Conservation (phyloP, 2,329 filamentous ascomycete genomes). For the Verruconis gallopava region DNA sequence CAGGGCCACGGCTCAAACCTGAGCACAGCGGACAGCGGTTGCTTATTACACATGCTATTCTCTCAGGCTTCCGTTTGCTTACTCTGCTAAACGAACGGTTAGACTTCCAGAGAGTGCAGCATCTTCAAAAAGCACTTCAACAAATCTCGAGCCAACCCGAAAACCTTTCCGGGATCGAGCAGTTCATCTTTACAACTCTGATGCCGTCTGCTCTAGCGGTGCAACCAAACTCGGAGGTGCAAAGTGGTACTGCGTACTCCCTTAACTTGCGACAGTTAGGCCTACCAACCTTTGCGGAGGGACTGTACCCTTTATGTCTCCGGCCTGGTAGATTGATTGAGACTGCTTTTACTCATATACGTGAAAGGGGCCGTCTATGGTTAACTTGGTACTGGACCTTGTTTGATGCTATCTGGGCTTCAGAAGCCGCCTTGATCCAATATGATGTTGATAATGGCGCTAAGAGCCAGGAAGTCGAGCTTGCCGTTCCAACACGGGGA, state of each 20-base stretch:
- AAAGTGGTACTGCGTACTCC: not conserved
- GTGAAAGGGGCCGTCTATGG: not conserved
- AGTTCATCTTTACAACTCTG: not conserved
- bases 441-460: not conserved
- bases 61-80: not conserved
- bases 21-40: not conserved
- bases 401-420: not conserved
- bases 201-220: not conserved
- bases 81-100: not conserved
- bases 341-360: not conserved
- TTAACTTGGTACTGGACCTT: not conserved
- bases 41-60: not conserved
- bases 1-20: not conserved
- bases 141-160: not conserved
- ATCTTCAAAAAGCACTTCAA: not conserved
- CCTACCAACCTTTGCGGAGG: not conserved
- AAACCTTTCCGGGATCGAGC: not conserved
- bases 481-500: not conserved
- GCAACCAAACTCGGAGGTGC: not conserved
- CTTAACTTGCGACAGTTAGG: not conserved
- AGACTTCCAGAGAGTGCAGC: not conserved
- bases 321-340: not conserved
- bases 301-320: not conserved
- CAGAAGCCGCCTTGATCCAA: not conserved
- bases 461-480: not conserved